Base-by-base conservation (phyloP, 495 filamentous ascomycete species). In the Penicillium maclennaniae region DNA sequence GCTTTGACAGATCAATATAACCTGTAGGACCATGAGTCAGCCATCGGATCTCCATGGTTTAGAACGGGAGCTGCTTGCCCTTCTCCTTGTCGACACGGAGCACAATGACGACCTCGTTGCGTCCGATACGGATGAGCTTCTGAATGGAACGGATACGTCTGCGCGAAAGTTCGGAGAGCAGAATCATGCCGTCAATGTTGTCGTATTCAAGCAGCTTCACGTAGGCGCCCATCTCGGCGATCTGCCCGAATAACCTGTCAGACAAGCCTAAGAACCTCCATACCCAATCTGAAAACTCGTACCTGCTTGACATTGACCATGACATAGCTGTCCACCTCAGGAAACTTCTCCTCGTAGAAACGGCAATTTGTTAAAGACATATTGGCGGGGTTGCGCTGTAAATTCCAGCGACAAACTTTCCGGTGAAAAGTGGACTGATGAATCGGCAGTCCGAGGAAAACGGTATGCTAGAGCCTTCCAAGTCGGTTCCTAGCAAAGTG, bases 321-420 rank as follows among this genome's bases (percentile, higher is more conserved):
- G 54, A 97, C 95, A 76, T 96, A 97, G 79, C 89, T 95, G 71
- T 98, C 93, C 56, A 97, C 89, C 80, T 97, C 93, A 39, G 93
- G 93, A 68, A 90, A 98, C 70, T 95, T 95, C 69, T 95, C 92
- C 80, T 96, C 92, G 75, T 98, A 98, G 74, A 95, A 98, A 49
- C 93, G 91, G 75, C 89, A 96, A 79, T 97, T 97, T 67, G 91
- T 96, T 74, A 96, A 84, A 66, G 93, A 98, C 92, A 97, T 98
- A 54, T 69, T 79, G 70, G 74, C 68, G 75, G 74, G 70, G 71
- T 74, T 71, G 68, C 71, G 68, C 66, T 69, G 58, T 71, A 44
- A 60, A 58, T 57, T 59, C 61, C 62, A 47, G 61, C 58, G 54
- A 58, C 43, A 53, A 53, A 48, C 40, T 47, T 39, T 43, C 44